Conservation (phyloP, 805 yeast genomes). For the Metschnikowia lachancei region DNA sequence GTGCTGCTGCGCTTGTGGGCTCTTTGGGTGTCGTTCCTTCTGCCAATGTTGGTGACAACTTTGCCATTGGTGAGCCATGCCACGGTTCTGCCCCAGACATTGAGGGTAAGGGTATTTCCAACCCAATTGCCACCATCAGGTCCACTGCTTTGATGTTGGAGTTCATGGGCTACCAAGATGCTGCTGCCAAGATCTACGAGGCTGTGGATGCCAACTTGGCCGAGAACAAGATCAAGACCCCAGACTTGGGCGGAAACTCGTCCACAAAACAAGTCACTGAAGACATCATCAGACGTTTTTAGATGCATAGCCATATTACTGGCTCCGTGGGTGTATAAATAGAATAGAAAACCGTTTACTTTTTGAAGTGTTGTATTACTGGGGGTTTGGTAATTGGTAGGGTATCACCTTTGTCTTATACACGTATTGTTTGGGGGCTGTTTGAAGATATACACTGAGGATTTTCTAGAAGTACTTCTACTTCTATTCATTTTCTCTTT, state of each 20-base stretch:
- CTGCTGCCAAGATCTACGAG: constrained; percentile 87
- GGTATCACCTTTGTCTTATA: too few relatives aligned
- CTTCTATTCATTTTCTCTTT: too few relatives aligned
- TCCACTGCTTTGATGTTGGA: constrained; percentile 97
- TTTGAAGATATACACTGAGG: too few relatives aligned
- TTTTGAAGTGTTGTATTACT: too few relatives aligned
- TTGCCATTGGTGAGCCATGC: constrained; percentile 98
- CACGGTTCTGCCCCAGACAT: constrained; percentile 99
- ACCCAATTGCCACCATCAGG: constrained; percentile 97
- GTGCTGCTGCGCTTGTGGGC: constrained; percentile 98
- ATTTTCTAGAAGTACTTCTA: too few relatives aligned
- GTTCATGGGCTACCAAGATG: constrained; percentile 85
- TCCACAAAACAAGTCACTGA: constrained; percentile 83
- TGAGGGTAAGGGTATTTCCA: constrained; percentile 90
- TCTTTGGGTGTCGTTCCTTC: constrained; percentile 97
- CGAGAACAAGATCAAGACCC: constrained; percentile 78
- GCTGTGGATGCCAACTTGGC: constrained; percentile 93
- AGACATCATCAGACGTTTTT: constrained; percentile 63
- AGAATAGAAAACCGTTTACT: too few relatives aligned
- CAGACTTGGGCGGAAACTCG: constrained; percentile 91
- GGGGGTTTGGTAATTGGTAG: too few relatives aligned
- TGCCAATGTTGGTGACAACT: constrained; percentile 94
- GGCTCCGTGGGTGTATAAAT: too few relatives aligned
- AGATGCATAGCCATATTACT: constrained; percentile 5
- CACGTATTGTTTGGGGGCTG: too few relatives aligned